phyloP scores from a whole-genome alignment of 2,329 filamentous ascomycete species.

The Coniosporium tulheliwenetii region DNA sequence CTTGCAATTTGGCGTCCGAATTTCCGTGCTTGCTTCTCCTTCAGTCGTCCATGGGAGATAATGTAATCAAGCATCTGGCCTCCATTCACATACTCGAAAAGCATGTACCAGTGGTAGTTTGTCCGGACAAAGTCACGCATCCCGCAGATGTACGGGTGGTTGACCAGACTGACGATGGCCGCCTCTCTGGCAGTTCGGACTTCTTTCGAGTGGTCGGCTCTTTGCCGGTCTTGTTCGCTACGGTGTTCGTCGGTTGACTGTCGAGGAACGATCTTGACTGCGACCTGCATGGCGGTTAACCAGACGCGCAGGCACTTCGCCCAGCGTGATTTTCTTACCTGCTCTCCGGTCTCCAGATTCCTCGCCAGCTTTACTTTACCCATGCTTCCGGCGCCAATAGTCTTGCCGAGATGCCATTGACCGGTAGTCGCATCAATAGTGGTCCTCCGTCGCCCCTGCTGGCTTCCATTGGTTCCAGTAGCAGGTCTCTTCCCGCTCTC shows the following conservation, averaged over 20 bases:
- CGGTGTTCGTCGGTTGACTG: conserved; percentile 62
- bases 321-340: conserved; percentile 37
- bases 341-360: conserved; percentile 77
- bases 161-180: conserved; percentile 85
- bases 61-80: conserved; percentile 99
- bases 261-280: conserved; percentile 91
- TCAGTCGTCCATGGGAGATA: conserved; percentile 91
- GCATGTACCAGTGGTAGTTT: conserved; percentile 99
- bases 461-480: conserved; percentile 10
- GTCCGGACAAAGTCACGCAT: conserved; percentile 92
- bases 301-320: conserved; percentile 9
- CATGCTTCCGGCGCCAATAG: conserved; percentile 95
- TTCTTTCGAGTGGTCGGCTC: conserved; percentile 92
- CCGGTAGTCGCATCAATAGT: conserved; percentile 83
- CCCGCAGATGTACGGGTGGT: conserved; percentile 90
- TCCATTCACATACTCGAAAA: conserved; percentile 97
- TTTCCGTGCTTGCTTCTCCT: conserved; percentile 96
- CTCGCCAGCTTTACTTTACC: conserved; percentile 94
- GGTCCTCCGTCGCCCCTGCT: conserved; percentile 40
- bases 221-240: conserved; percentile 58
- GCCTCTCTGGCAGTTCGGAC: conserved; percentile 89
- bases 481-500: conserved; percentile 9
- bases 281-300: conserved; percentile 43
- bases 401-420: conserved; percentile 91
- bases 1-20: conserved; percentile 96